Base-by-base conservation (phyloP, 1,139 yeast species). In the Lizanozyma gosingica region DNA sequence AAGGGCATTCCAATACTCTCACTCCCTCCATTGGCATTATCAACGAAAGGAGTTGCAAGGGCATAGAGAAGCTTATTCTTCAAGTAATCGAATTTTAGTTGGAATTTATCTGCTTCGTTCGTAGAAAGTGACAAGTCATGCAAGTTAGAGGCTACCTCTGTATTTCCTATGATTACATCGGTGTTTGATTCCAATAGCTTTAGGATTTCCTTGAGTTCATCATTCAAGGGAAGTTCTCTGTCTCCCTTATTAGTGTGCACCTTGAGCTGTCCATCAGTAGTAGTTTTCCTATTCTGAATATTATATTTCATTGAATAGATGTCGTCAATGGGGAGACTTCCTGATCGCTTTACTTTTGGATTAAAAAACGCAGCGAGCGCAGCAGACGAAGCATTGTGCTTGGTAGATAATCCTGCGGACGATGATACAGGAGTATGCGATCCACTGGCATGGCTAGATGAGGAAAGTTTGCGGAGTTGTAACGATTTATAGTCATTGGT, bases 21-120 rank as follows among this genome's bases (percentile, higher is more conserved):
- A 22, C 9, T 11, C 6, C 29, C 29, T 11, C 29, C 29, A 22
- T 22, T 22, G 11, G 9, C 29, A 22, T 58, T 62, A 50, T 83
- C 88, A 40, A 79, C 75, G 56, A 83, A 83, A 1, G 92, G 92
- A 11, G 84, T 81, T 0, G 92, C 84, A 44, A 83, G 63, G 3
- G 90, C 87, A 53, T 80, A 76, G 35, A 82, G 56, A 15, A 83
- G 57, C 45, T 73, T 75, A 15, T 70, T 69, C 46, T 73, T 77
- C 36, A 83, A 54, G 4, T 66, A 54, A 35, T 70, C 67, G 36
- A 73, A 62, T 41, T 64, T 65, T 33, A 54, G 38, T 43, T 52
- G 36, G 43, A 51, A 45, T 45, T 59, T 51, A 33, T 48, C 48
- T 47, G 56, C 42, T 32, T 52, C 54, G 37, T 49, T 49, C 8